Evolutionary conservation across 192 early-diverging fungal genomes (phyloP).

Genomic region (Podila epicladia): DNA sequence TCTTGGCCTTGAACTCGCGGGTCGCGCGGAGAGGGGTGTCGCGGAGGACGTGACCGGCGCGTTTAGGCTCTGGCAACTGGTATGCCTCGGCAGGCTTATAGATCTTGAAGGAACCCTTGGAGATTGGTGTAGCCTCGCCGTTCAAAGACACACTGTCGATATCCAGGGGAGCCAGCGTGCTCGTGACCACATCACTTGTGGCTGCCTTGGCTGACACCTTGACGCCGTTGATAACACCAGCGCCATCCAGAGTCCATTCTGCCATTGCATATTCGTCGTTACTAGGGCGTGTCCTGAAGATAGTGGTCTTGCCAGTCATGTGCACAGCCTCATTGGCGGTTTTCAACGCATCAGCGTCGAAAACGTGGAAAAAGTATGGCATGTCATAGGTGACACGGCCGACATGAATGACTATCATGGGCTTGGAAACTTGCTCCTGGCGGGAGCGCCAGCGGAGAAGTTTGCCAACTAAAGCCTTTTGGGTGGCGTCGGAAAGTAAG

Average conservation of each 20-base stretch:
- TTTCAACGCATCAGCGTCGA: conserved; percentile 28
- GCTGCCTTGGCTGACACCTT: conserved; percentile 41
- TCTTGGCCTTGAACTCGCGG: conserved; percentile 51
- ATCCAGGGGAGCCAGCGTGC: conserved; percentile 35
- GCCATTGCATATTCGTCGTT: conserved; percentile 39
- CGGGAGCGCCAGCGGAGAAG: conserved; percentile 48
- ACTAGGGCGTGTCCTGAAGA: conserved; percentile 21
- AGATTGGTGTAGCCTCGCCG: conserved; percentile 41
- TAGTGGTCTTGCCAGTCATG: conserved; percentile 9
- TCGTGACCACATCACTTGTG: conserved; percentile 23
- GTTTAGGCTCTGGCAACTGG: conserved; percentile 44
- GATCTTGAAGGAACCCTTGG: conserved; percentile 38
- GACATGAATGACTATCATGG: conserved; percentile 52
- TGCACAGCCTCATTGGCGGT: conserved; percentile 12
- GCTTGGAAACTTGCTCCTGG: conserved; percentile 31
- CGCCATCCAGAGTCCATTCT: conserved; percentile 52
- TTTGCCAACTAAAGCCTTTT: conserved; percentile 45
- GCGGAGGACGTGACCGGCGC: conserved; percentile 37
- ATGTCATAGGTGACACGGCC: conserved; percentile 40
- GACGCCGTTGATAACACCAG: conserved; percentile 49
- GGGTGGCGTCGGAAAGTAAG: conserved; percentile 20
- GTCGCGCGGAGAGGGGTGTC: conserved; percentile 24
- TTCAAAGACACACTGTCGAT: conserved; percentile 26
- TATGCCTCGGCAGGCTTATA: conserved; percentile 52
- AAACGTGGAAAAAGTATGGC: conserved; percentile 48